Conservation (phyloP, 2,329 filamentous ascomycete species). For the Colletotrichum sansevieriae region DNA sequence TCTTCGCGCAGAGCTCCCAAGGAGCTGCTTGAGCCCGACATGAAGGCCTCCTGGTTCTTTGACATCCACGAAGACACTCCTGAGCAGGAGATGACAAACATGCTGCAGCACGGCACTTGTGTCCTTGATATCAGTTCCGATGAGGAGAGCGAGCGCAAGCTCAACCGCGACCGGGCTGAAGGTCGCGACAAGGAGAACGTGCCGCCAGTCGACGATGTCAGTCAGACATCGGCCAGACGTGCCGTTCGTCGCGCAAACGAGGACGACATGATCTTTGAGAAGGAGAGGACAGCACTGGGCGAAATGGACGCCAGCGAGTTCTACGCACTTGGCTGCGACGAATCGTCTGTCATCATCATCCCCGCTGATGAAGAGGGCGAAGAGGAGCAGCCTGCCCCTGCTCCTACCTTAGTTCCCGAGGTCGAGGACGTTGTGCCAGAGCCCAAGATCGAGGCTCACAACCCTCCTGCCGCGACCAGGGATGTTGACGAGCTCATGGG, state of each 20-base stretch:
- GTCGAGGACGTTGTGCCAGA: conserved; percentile 47
- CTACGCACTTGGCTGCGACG: conserved; percentile 75
- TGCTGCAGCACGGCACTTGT: conserved; percentile 91
- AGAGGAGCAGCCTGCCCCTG: conserved; percentile 42
- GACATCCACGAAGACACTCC: conserved; percentile 94
- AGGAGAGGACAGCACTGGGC: conserved; percentile 73
- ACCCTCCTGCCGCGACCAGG: conserved; percentile 42
- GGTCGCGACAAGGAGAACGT: conserved; percentile 92
- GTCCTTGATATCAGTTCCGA: conserved; percentile 91
- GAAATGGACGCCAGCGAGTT: conserved; percentile 78
- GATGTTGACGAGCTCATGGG: conserved; percentile 55
- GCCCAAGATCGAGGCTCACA: conserved; percentile 43
- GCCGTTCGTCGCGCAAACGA: conserved; percentile 50
- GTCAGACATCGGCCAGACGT: conserved; percentile 63
- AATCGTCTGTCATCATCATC: conserved; percentile 71
- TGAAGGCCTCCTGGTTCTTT: conserved; percentile 85
- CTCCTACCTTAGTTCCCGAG: conserved; percentile 18
- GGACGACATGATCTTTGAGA: conserved; percentile 73
- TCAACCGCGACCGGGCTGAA: conserved; percentile 65
- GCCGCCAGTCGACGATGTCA: conserved; percentile 77
- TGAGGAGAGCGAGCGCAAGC: conserved; percentile 76
- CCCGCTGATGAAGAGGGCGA: conserved; percentile 70
- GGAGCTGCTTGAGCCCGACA: conserved; percentile 58
- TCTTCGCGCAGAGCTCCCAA: conserved; percentile 44
- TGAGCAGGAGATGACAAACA: conserved; percentile 90